phyloP scores from a whole-genome alignment of 78 protist species.

The Dictyostelium intermedium region DNA sequence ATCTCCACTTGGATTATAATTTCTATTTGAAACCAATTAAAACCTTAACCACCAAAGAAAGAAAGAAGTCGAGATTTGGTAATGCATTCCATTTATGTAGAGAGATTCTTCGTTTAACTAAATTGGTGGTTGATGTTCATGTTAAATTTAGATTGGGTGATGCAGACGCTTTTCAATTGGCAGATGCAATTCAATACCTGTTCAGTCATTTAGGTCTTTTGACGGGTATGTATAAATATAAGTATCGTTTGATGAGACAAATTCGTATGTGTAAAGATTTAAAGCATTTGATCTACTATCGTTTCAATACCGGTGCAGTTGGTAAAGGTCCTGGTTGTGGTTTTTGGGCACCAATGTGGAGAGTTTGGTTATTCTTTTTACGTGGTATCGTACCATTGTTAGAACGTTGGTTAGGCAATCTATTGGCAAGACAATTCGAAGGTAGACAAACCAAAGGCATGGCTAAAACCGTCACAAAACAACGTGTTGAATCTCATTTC shows the following conservation, averaged over 20 bases:
- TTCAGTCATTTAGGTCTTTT: slow-evolving; percentile 99
- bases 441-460: slow-evolving; percentile 96
- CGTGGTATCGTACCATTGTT: slow-evolving; percentile 99
- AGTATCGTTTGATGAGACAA: slow-evolving; percentile 99
- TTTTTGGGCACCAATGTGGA: slow-evolving; percentile 99
- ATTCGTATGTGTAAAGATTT: slow-evolving; percentile 97
- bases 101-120: slow-evolving; percentile 98
- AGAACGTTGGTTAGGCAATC: slow-evolving; percentile 99
- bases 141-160: slow-evolving; percentile 99
- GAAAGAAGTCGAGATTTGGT: slow-evolving; percentile 99
- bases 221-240: slow-evolving; percentile 99
- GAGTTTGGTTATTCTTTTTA: slow-evolving; percentile 99
- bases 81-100: slow-evolving; percentile 99
- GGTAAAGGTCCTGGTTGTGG: slow-evolving; percentile 99
- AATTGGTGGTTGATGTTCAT: slow-evolving; percentile 98
- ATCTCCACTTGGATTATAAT: slow-evolving; percentile 99
- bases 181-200: slow-evolving; percentile 98
- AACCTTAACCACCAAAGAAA: slow-evolving; percentile 99
- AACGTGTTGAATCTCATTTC: slow-evolving; percentile 98
- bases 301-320: slow-evolving; percentile 98
- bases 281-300: slow-evolving; percentile 98
- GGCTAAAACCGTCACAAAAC: slow-evolving; percentile 99
- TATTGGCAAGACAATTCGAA: slow-evolving; percentile 99
- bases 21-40: slow-evolving; percentile 99
- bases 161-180: slow-evolving; percentile 94